A percentile compares a stretch with the other conserved stretches of the same genome.
phyloP scores from a whole-genome alignment of 441 rosid species.

The Populus hybrid region DNA sequence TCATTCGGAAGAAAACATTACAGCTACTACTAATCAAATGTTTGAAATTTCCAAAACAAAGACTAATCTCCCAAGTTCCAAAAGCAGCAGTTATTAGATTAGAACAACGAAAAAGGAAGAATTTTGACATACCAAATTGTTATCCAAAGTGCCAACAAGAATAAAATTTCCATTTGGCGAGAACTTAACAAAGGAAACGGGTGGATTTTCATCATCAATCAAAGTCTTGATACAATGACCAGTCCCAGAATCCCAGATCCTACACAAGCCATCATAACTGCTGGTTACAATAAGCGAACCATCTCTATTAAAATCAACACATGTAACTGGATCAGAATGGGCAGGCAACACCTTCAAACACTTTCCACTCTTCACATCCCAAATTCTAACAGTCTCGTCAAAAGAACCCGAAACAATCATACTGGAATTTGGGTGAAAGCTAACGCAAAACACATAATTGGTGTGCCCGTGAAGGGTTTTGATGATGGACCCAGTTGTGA shows the following conservation, averaged over 20 bases:
- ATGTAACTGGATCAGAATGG: slow-evolving; percentile 83
- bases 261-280: slow-evolving; percentile 85
- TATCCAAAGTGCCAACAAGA: slow-evolving; percentile 84
- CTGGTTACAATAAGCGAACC: slow-evolving; percentile 82
- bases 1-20: neutral
- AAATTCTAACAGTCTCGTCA: slow-evolving; percentile 89
- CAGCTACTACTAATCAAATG: neutral
- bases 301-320: slow-evolving; percentile 78
- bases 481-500: slow-evolving; percentile 52
- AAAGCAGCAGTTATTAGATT: neutral
- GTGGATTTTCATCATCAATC: slow-evolving; percentile 89
- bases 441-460: slow-evolving; percentile 72
- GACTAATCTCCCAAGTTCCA: neutral
- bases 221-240: slow-evolving; percentile 88
- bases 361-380: slow-evolving; percentile 89
- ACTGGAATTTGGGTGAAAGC: slow-evolving; percentile 81
- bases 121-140: slow-evolving; percentile 53
- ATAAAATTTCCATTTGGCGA: slow-evolving; percentile 91
- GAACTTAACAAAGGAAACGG: slow-evolving; percentile 81
- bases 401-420: slow-evolving; percentile 88
- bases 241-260: slow-evolving; percentile 87
- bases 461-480: slow-evolving; percentile 77
- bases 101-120: neutral
- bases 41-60: no score
- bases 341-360: slow-evolving; percentile 90